Evolutionary conservation across 192 early-diverging fungal species (phyloP), one percentile per base, ranked within the genome.

Genomic region (Allomyces macrogynus): DNA sequence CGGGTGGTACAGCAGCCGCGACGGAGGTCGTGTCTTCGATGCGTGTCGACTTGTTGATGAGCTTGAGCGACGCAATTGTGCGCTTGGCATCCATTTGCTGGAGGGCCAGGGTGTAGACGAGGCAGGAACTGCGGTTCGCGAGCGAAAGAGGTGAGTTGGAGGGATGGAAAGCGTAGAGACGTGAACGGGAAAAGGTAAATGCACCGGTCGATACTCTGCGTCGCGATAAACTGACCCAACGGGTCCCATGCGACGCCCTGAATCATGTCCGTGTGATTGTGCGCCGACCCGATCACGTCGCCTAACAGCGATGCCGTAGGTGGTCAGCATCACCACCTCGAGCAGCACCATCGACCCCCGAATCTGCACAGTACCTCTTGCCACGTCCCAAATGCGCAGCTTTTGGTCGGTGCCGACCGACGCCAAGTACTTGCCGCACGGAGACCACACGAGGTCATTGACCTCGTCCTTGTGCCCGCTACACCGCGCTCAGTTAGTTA

Each of bases 191-290:
- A 40, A 7, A 40, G 32, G 32, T 7, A 40, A 40, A 40, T 69
- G 62, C 77, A 91, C 75, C 93, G 74, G 68, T 97, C 95, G 73
- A 87, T 92, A 75, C 91, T 89, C 72, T 95, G 95, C 7, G 92
- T 88, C 8, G 87, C 90, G 18, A 97, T 72, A 72, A 80, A 97
- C 67, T 88, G 72, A 49, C 84, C 86, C 16, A 89, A 70, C 9
- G 95, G 92, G 72, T 97, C 95, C 95, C 95, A 97, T 23, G 86
- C 81, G 12, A 97, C 89, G 44, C 95, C 95, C 73, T 97, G 95
- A n/a, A 97, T 91, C 68, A 90, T 93, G 66, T 95, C 89, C 49
- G 76, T 77, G 72, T 97, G 95, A 65, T 94, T 76, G 4, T 65
- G 63, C 23, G 79, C 43, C 62, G 40, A 63, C n/a, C 25, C 26